Conservation (phyloP, 2,329 filamentous ascomycete genomes). For the Camillea tinctor region DNA sequence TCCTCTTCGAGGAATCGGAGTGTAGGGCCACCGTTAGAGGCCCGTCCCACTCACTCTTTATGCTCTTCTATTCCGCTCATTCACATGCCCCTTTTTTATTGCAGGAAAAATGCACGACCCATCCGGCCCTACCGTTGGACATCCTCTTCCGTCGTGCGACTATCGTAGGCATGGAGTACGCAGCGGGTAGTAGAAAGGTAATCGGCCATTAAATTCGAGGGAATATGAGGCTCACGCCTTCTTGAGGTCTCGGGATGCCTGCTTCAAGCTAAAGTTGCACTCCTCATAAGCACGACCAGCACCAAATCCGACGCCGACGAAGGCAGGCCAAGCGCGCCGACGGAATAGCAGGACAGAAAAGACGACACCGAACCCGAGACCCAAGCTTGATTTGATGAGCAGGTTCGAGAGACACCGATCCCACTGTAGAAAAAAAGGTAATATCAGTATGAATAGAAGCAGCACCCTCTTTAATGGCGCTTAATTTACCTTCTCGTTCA, state of each 20-base stretch:
- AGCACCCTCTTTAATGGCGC: neutral
- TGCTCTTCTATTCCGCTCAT: neutral
- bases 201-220: neutral
- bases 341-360: slow-evolving; percentile 99
- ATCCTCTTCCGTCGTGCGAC: neutral
- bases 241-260: slow-evolving; percentile 58
- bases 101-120: neutral
- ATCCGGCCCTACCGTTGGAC: neutral
- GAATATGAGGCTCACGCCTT: slow-evolving; percentile 41
- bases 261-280: slow-evolving; percentile 79
- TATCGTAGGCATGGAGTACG: neutral
- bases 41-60: slow-evolving; percentile 3
- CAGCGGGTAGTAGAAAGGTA: neutral
- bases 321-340: slow-evolving; percentile 96
- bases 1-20: neutral
- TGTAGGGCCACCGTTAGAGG: neutral
- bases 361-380: slow-evolving; percentile 94
- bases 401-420: slow-evolving; percentile 97
- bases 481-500: slow-evolving; percentile 91
- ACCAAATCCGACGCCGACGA: slow-evolving; percentile 90
- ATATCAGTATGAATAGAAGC: slow-evolving; percentile 1
- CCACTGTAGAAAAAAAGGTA: slow-evolving; percentile 62
- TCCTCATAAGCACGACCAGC: slow-evolving; percentile 97
- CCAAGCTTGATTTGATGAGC: slow-evolving; percentile 93
- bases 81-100: neutral